Percentiles rank a stretch among this genome's conserved stretches.
These are phyloP conservation scores for Tylopilus sp. DNA, from an alignment of 1,284 basidiomycete genomes.

Conservation along the genomic window DNA sequence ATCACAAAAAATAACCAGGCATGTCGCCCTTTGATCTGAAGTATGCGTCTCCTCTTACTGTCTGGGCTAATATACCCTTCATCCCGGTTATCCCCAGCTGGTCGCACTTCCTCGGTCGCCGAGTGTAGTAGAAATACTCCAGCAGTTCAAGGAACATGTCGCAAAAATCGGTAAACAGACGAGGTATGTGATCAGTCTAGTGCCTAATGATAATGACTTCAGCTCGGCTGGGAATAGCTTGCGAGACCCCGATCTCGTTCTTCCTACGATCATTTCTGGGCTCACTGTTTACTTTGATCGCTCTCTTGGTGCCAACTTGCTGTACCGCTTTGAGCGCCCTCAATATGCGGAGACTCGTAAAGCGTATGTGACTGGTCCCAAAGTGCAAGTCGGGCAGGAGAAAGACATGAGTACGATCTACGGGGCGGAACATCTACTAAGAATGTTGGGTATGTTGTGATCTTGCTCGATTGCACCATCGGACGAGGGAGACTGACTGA, in stretches of 20 bases:
- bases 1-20: slow-evolving; percentile 94
- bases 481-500: neutral
- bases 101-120: slow-evolving; percentile 84
- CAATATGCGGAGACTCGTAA: slow-evolving; percentile 87
- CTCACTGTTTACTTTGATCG: slow-evolving; percentile 94
- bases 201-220: neutral
- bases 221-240: slow-evolving; percentile 44
- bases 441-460: slow-evolving; percentile 77
- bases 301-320: slow-evolving; percentile 83
- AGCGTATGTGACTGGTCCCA: slow-evolving; percentile 68
- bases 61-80: neutral
- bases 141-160: slow-evolving; percentile 74
- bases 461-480: neutral
- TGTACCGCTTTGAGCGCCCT: slow-evolving; percentile 92
- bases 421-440: slow-evolving; percentile 90
- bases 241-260: slow-evolving; percentile 53
- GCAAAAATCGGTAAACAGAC: slow-evolving; percentile 47
- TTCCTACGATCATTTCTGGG: slow-evolving; percentile 84
- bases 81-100: slow-evolving; percentile 46
- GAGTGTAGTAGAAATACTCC: slow-evolving; percentile 74
- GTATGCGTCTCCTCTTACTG: neutral
- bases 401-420: slow-evolving; percentile 90
- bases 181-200: slow-evolving; percentile 39
- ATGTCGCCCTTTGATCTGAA: slow-evolving; percentile 11
- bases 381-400: slow-evolving; percentile 65